Evolutionary conservation across 2,329 filamentous ascomycete species (phyloP).

Genomic region (Penicillium sclerotigenum): DNA sequence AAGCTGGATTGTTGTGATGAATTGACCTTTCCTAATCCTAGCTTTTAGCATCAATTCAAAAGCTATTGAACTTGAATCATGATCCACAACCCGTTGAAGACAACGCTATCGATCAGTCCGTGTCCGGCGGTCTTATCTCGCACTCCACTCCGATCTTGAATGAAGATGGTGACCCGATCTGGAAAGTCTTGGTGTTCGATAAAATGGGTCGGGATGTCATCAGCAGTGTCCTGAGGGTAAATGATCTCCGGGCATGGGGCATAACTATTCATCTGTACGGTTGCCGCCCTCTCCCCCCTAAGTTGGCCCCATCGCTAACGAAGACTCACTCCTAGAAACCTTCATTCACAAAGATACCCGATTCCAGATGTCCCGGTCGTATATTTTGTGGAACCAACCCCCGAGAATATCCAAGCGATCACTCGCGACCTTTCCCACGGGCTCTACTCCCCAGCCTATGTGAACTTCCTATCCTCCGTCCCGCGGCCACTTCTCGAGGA

Average conservation of each 20-base stretch:
- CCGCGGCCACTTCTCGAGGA: conserved; percentile 88
- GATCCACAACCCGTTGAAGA: conserved; percentile 53
- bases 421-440: conserved; percentile 81
- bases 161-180: conserved; percentile 85
- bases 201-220: conserved; percentile 90
- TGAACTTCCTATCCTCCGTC: conserved; percentile 95
- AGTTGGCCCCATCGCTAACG: conserved; percentile 16
- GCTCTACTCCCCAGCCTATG: conserved; percentile 88
- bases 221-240: conserved; percentile 90
- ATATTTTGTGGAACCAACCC: conserved; percentile 88
- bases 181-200: conserved; percentile 97
- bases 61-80: conserved; percentile 92
- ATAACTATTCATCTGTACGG: conserved; percentile 89
- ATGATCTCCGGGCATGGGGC: conserved; percentile 88
- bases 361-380: conserved; percentile 96
- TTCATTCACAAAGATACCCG: conserved; percentile 74
- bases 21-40: conserved; percentile 5
- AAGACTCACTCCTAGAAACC: conserved; percentile 57
- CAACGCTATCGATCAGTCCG: conserved; percentile 60
- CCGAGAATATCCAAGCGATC: conserved; percentile 75
- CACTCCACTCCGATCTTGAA: conserved; percentile 77
- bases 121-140: conserved; percentile 59
- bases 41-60: conserved; percentile 77
- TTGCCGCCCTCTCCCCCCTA: conserved; percentile 14
- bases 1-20: conserved; percentile 1